A percentile compares a stretch with the other conserved stretches of the same genome.
Conservation (phyloP, 192 early-diverging fungal species). For the Rhizoclosmatium globosum region DNA sequence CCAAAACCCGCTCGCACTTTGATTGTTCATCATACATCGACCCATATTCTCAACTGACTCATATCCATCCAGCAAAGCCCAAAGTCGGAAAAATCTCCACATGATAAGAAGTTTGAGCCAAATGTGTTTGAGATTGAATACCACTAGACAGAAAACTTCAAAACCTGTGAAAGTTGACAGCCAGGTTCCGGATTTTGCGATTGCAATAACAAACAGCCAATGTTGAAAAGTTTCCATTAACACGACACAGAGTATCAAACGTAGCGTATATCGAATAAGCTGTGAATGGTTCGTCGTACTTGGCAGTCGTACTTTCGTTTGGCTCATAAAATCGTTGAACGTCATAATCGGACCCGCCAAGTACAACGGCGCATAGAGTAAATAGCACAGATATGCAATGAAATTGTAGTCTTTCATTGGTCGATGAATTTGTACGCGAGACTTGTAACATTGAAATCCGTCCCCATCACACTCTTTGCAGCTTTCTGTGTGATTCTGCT, state of each 20-base stretch:
- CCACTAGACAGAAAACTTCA: conserved; percentile 87
- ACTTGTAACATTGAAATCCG: conserved; percentile 10
- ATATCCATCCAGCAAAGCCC: conserved; percentile 93
- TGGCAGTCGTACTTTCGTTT: conserved; percentile 54
- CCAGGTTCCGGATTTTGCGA: conserved; percentile 88
- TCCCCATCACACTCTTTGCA: conserved; percentile 41
- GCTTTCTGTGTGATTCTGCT: conserved; percentile 40
- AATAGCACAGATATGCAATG: conserved; percentile 78
- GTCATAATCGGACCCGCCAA: conserved; percentile 95
- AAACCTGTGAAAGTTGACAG: conserved; percentile 65
- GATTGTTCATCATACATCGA: conserved; percentile 96
- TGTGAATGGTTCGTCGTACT: not conserved
- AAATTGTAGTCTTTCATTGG: conserved; percentile 74
- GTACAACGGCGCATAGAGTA: conserved; percentile 91
- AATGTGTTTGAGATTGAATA: conserved; percentile 88
- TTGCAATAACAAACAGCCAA: conserved; percentile 87
- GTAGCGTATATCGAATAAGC: conserved; percentile 64
- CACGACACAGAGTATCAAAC: conserved; percentile 70
- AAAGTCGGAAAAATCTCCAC: conserved; percentile 97
- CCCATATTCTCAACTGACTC: conserved; percentile 94
- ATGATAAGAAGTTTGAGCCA: conserved; percentile 97
- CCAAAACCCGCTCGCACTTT: conserved; percentile 95
- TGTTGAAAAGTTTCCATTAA: conserved; percentile 93
- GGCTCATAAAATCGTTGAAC: conserved; percentile 90
- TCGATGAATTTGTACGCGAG: conserved; percentile 15